Conservation (phyloP, 2,329 filamentous ascomycete species). For the Fusarium armeniacum region DNA sequence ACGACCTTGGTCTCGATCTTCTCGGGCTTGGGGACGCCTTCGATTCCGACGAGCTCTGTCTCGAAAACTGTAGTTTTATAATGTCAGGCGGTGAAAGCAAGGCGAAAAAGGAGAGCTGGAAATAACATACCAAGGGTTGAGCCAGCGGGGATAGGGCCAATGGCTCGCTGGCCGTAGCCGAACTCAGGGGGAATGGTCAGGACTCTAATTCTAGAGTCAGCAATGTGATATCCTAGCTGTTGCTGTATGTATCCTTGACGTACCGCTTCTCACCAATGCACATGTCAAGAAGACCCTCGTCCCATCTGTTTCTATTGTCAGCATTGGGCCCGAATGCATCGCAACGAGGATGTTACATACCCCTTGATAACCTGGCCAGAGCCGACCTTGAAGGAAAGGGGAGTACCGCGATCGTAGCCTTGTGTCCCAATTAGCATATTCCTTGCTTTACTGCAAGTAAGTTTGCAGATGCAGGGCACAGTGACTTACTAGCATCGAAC, state of each 20-base stretch:
- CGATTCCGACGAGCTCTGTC: slow-evolving; percentile 88
- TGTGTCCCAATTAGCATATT: slow-evolving; percentile 34
- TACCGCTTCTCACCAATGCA: slow-evolving; percentile 91
- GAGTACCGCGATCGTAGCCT: slow-evolving; percentile 80
- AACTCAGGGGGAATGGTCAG: slow-evolving; percentile 90
- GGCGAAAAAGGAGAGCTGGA: slow-evolving; percentile 23
- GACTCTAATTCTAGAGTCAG: slow-evolving; percentile 63
- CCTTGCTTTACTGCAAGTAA: slow-evolving; percentile 5
- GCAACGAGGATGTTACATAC: slow-evolving; percentile 59
- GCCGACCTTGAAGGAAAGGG: slow-evolving; percentile 85
- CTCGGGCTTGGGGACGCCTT: slow-evolving; percentile 71
- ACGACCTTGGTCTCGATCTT: slow-evolving; percentile 53
- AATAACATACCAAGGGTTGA: slow-evolving; percentile 77
- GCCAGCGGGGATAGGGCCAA: slow-evolving; percentile 86
- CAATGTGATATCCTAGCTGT: slow-evolving; percentile 9
- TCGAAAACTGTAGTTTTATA: slow-evolving; percentile 76
- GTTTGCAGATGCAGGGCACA: slow-evolving; percentile 20
- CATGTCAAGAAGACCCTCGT: slow-evolving; percentile 91
- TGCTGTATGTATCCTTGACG: slow-evolving; percentile 44
- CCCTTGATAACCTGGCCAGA: slow-evolving; percentile 89
- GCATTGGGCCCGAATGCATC: slow-evolving; percentile 27
- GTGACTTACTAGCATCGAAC: slow-evolving; percentile 80
- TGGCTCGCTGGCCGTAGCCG: slow-evolving; percentile 81
- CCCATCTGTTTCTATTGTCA: slow-evolving; percentile 73
- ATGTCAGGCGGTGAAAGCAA: slow-evolving; percentile 32